Percentiles rank a stretch among this genome's conserved stretches.
Evolutionary conservation across 441 rosid genomes (phyloP).

Genomic region (Iberis amara): DNA sequence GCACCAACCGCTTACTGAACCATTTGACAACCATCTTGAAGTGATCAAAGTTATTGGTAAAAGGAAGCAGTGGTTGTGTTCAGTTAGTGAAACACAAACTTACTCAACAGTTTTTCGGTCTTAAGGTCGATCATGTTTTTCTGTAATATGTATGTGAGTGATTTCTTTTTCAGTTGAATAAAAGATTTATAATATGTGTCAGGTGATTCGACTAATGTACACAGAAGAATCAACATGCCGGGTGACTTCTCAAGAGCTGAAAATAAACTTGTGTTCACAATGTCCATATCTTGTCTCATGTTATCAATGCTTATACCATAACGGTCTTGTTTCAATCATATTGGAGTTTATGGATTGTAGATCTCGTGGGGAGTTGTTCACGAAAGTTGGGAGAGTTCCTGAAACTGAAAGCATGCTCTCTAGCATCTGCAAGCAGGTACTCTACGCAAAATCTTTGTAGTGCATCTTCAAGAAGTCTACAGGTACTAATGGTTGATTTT

Average conservation of each 20-base stretch:
- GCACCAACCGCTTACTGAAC: slow-evolving; percentile 79
- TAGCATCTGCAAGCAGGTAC: slow-evolving; percentile 78
- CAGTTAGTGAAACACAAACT: slow-evolving; percentile 96
- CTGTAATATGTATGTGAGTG: neutral
- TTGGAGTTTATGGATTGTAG: slow-evolving; percentile 98
- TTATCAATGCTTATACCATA: slow-evolving; percentile 78
- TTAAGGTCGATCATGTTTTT: slow-evolving; percentile 46
- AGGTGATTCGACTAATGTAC: slow-evolving; percentile 85
- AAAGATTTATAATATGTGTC: neutral
- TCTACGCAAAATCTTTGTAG: slow-evolving; percentile 19
- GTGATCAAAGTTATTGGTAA: slow-evolving; percentile 83
- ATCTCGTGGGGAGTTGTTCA: slow-evolving; percentile 74
- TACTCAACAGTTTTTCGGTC: slow-evolving; percentile 88
- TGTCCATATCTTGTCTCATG: slow-evolving; percentile 85
- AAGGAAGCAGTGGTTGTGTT: slow-evolving; percentile 81
- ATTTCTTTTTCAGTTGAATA: slow-evolving; percentile 1
- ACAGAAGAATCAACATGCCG: slow-evolving; percentile 63
- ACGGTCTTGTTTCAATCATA: slow-evolving; percentile 78
- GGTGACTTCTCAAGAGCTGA: slow-evolving; percentile 76
- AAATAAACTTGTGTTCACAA: slow-evolving; percentile 71
- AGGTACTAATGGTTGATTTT: no score
- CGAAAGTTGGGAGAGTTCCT: slow-evolving; percentile 56
- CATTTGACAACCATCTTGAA: slow-evolving; percentile 72
- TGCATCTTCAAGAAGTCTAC: no score
- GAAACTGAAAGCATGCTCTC: slow-evolving; percentile 68